A percentile compares a stretch with the other conserved stretches of the same genome.
phyloP scores from a whole-genome alignment of 192 early-diverging fungal species.

The Tieghemiomyces parasiticus region DNA sequence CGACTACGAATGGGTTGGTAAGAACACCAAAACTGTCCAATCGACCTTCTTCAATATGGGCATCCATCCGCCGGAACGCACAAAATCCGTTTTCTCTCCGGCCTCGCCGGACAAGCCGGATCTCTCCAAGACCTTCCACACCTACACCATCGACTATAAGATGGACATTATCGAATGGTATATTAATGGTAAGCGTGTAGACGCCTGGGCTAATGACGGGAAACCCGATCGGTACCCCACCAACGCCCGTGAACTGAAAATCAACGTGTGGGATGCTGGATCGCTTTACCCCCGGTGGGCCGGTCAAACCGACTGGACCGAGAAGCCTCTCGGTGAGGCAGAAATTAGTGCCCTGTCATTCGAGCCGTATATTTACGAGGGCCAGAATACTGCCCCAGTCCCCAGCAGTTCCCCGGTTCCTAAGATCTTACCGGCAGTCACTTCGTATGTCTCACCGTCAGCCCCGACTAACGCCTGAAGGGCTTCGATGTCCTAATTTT shows the following conservation, averaged over 20 bases:
- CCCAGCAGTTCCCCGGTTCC: too few species aligned
- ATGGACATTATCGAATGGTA: conserved; percentile 35
- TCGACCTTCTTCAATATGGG: conserved; percentile 44
- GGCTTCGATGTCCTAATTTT: too few species aligned
- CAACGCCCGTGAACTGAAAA: conserved; percentile 30
- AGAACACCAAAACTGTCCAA: conserved; percentile 30
- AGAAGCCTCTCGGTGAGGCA: not conserved
- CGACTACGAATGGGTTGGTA: conserved; percentile 49
- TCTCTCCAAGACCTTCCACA: conserved; percentile 27
- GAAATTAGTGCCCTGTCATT: not conserved
- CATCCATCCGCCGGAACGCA: conserved; percentile 30
- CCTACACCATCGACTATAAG: conserved; percentile 40
- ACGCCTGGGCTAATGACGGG: conserved; percentile 24
- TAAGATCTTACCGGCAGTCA: too few species aligned
- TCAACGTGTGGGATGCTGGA: conserved; percentile 55
- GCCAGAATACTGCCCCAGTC: too few species aligned
- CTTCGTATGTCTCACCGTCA: too few species aligned
- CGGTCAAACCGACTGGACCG: conserved; percentile 38
- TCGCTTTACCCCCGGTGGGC: conserved; percentile 38
- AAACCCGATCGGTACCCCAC: conserved; percentile 31
- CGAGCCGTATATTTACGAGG: too few species aligned
- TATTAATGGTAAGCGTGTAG: conserved; percentile 25
- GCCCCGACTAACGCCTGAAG: too few species aligned
- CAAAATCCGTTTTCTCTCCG: conserved; percentile 26
- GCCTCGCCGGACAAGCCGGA: conserved; percentile 22